Conservation (phyloP, 2,329 filamentous ascomycete species). For the Trichoderma breve region DNA sequence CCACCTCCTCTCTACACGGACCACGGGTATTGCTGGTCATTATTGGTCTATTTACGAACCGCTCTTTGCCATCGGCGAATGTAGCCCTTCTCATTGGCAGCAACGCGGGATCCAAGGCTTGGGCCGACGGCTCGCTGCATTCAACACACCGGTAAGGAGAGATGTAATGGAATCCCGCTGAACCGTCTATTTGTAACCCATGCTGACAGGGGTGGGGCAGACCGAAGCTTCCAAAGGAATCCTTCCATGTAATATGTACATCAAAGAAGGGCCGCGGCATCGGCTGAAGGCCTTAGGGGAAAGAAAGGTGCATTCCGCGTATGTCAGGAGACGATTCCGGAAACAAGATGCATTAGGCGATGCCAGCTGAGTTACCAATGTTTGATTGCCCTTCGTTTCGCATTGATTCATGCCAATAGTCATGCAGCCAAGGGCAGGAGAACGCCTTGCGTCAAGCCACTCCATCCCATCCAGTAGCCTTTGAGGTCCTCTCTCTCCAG, state of each 20-base stretch:
- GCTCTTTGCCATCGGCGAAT: background rate
- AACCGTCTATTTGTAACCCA: background rate
- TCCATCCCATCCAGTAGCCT: background rate
- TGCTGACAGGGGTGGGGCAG: background rate
- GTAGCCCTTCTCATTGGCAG: conserved; percentile 25
- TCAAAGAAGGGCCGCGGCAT: background rate
- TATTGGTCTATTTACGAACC: conserved; percentile 15
- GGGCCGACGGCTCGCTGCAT: conserved; percentile 33
- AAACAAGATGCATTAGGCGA: conserved; percentile 18
- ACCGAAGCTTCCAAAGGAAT: conserved; percentile 11
- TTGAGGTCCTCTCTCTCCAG: background rate
- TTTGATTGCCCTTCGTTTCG: conserved; percentile 27
- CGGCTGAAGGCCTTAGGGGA: background rate
- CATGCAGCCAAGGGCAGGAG: background rate
- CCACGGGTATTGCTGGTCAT: background rate
- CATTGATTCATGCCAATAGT: conserved; percentile 3
- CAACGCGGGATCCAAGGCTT: conserved; percentile 26
- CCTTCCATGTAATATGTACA: conserved; percentile 5
- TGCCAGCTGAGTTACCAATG: conserved; percentile 23
- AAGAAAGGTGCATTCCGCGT: background rate
- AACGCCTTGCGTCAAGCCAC: conserved; percentile 8
- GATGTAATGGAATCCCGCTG: conserved; percentile 23
- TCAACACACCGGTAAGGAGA: conserved; percentile 28
- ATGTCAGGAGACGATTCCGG: conserved; percentile 5
- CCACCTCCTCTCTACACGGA: background rate